These are phyloP conservation scores for Aquilaria malaccensis DNA, from an alignment of 345 rosid genomes.

Conservation along the genomic window DNA sequence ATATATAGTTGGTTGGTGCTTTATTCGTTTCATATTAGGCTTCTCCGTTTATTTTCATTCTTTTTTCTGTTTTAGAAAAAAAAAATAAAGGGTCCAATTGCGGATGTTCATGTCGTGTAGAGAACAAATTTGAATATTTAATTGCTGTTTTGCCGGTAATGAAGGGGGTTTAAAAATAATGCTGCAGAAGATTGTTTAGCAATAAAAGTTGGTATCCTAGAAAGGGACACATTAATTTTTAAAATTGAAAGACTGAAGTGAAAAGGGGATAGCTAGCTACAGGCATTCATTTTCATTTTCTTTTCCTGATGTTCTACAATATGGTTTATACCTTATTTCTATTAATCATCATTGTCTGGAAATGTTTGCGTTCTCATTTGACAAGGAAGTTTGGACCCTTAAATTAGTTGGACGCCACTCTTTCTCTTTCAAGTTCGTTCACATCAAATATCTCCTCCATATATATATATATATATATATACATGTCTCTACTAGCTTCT, in stretches of 20 bases:
- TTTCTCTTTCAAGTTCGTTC: no score
- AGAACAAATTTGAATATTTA: background rate
- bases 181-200: constrained; percentile 9
- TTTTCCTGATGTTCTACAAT: background rate
- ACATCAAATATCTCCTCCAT: no score
- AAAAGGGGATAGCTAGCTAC: background rate
- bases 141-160: constrained; percentile 11
- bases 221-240: constrained; percentile 26
- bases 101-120: no score
- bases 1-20: no score
- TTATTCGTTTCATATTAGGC: no score
- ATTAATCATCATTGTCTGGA: background rate
- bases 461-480: no score
- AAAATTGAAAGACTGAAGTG: background rate
- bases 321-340: constrained; percentile 8
- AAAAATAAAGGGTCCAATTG: no score
- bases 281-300: no score
- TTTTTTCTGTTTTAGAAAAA: no score
- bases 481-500: no score
- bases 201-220: constrained; percentile 22
- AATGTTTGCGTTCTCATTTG: constrained; percentile 5
- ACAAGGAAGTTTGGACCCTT: background rate
- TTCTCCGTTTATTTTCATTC: no score
- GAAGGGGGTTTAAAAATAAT: constrained; percentile 1
- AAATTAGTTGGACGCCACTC: constrained; percentile 21